phyloP scores from a whole-genome alignment of 345 rosid genomes.

The Hevea brasiliensis region DNA sequence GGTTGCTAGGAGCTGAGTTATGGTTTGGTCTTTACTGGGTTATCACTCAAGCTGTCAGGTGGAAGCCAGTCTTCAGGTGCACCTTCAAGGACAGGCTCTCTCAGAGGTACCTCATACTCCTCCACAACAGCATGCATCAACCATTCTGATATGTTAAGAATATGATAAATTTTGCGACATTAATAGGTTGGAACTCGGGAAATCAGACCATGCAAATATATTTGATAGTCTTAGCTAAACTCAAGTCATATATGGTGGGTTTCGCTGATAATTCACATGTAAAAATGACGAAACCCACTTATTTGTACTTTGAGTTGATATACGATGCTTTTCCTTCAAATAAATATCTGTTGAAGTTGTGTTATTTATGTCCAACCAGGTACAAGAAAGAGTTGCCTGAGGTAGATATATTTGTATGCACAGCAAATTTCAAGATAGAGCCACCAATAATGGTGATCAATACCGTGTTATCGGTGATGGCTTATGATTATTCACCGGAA shows the following conservation, averaged over 20 bases:
- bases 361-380: slow-evolving; percentile 11
- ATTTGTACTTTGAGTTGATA: no score
- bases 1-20: slow-evolving; percentile 29
- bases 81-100: slow-evolving; percentile 36
- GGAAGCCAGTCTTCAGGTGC: slow-evolving; percentile 23
- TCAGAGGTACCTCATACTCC: slow-evolving; percentile 14
- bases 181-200: no score
- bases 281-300: no score
- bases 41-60: slow-evolving; percentile 20
- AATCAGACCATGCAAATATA: no score
- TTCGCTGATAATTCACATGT: no score
- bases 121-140: no score
- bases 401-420: slow-evolving; percentile 70
- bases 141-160: no score
- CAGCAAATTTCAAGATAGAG: slow-evolving; percentile 65
- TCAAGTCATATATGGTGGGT: no score
- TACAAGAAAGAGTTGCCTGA: slow-evolving; percentile 41
- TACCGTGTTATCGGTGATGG: slow-evolving; percentile 59
- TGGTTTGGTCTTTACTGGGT: slow-evolving; percentile 37
- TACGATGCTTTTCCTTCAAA: no score
- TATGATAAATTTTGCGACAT: no score
- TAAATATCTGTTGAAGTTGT: neutral
- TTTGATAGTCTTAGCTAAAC: no score
- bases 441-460: slow-evolving; percentile 69
- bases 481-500: slow-evolving; percentile 58